Conservation (phyloP, 2,329 filamentous ascomycete species). For the Fusarium bulbicola region DNA sequence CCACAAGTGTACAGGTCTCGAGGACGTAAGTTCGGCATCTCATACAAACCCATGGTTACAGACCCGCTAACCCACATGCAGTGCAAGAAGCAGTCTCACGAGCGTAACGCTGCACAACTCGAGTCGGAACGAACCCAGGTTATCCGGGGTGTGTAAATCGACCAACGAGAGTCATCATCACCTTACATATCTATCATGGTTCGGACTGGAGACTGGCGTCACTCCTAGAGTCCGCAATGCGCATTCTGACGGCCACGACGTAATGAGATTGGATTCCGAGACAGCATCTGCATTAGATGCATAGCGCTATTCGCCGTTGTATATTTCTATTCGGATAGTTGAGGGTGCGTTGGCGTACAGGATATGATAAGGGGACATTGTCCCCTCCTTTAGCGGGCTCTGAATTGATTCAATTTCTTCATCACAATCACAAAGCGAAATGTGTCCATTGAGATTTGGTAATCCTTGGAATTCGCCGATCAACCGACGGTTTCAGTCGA, state of each 20-base stretch:
- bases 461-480: background rate
- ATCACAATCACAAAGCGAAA: conserved; percentile 12
- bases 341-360: conserved; percentile 42
- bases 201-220: conserved; percentile 33
- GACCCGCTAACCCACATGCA: conserved; percentile 44
- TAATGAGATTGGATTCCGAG: conserved; percentile 38
- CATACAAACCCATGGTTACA: background rate
- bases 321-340: conserved; percentile 35
- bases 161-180: background rate
- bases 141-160: conserved; percentile 82
- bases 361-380: conserved; percentile 31
- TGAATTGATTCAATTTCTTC: conserved; percentile 37
- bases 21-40: conserved; percentile 72
- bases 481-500: conserved; percentile 6
- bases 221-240: conserved; percentile 14
- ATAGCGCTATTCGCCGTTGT: conserved; percentile 39
- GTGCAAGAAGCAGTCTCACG: conserved; percentile 97
- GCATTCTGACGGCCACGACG: conserved; percentile 38
- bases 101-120: conserved; percentile 91
- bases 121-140: conserved; percentile 93
- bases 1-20: conserved; percentile 90
- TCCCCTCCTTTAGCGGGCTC: conserved; percentile 29
- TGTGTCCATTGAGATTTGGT: background rate
- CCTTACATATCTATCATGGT: background rate
- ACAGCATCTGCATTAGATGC: conserved; percentile 30